Conservation (phyloP, 495 filamentous ascomycete species). For the Hypomontagnella monticulosa region DNA sequence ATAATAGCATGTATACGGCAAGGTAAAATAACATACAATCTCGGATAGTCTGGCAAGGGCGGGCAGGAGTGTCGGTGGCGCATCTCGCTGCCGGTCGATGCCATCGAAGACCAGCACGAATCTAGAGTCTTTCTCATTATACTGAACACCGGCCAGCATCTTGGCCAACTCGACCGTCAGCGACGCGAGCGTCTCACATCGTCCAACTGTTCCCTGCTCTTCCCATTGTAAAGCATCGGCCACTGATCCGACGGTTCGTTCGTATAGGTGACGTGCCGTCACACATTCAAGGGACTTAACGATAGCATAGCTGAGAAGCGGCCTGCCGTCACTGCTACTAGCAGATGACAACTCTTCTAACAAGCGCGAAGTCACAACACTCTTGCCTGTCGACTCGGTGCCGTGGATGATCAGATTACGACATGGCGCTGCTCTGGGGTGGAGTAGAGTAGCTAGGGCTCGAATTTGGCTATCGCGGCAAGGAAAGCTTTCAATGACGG, state of each 20-base stretch:
- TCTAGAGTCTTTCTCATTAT: conserved; percentile 45
- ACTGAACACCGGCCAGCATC: conserved; percentile 60
- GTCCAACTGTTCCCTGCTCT: conserved; percentile 43
- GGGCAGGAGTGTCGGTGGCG: conserved; percentile 81
- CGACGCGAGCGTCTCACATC: conserved; percentile 80
- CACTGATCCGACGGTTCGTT: conserved; percentile 66
- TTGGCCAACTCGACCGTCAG: conserved; percentile 74
- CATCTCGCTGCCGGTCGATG: conserved; percentile 88
- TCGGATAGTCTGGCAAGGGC: conserved; percentile 82
- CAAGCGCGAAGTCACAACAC: conserved; percentile 69
- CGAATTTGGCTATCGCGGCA: conserved; percentile 72
- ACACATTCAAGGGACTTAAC: conserved; percentile 87
- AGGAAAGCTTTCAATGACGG: conserved; percentile 62
- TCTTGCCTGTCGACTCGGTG: conserved; percentile 93
- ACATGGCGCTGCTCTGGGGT: conserved; percentile 58
- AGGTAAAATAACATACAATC: conserved; percentile 64
- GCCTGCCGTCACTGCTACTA: neutral
- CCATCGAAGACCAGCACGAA: conserved; percentile 90
- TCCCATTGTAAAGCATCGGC: conserved; percentile 61
- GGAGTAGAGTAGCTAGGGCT: conserved; percentile 68
- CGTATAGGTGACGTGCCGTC: conserved; percentile 86
- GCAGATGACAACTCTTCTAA: conserved; percentile 50
- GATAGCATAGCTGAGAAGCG: conserved; percentile 68
- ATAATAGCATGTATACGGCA: neutral
- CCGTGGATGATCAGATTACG: conserved; percentile 80